These are phyloP conservation scores for Cutaneotrichosporon sp. DNA, from an alignment of 1,284 basidiomycete genomes.

Conservation along the genomic window DNA sequence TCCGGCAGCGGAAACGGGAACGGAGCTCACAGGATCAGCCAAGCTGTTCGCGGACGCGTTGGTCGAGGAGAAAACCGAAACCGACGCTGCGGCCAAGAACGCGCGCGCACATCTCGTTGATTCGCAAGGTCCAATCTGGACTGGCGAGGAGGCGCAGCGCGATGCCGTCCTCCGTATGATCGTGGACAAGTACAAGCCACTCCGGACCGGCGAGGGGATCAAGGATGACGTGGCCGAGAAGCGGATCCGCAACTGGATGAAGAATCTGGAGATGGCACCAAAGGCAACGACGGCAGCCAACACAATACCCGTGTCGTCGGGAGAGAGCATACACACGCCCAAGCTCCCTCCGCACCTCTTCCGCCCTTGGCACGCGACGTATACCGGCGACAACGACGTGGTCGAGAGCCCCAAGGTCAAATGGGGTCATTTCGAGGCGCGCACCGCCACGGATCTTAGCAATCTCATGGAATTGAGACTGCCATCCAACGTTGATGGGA, in stretches of 20 bases:
- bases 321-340: conserved; percentile 35
- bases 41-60: conserved; percentile 71
- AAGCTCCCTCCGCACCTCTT: conserved; percentile 49
- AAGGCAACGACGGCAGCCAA: background rate
- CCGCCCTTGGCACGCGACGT: conserved; percentile 50
- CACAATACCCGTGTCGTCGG: background rate
- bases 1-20: too few species aligned
- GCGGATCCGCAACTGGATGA: conserved; percentile 62
- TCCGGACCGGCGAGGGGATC: conserved; percentile 56
- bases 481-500: conserved; percentile 56
- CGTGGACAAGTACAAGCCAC: conserved; percentile 77
- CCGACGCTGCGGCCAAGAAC: background rate
- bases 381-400: conserved; percentile 38
- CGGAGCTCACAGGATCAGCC: conserved; percentile 57
- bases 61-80: conserved; percentile 55
- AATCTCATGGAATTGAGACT: conserved; percentile 47
- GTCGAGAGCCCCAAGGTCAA: conserved; percentile 37
- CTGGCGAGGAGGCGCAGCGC: conserved; percentile 68
- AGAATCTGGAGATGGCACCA: conserved; percentile 42
- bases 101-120: conserved; percentile 50
- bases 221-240: conserved; percentile 63
- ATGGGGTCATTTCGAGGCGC: conserved; percentile 45
- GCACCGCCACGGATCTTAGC: conserved; percentile 29
- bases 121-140: conserved; percentile 58
- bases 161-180: conserved; percentile 80